phyloP scores from a whole-genome alignment of 129 eudicot genomes.

The Flaveria robusta region DNA sequence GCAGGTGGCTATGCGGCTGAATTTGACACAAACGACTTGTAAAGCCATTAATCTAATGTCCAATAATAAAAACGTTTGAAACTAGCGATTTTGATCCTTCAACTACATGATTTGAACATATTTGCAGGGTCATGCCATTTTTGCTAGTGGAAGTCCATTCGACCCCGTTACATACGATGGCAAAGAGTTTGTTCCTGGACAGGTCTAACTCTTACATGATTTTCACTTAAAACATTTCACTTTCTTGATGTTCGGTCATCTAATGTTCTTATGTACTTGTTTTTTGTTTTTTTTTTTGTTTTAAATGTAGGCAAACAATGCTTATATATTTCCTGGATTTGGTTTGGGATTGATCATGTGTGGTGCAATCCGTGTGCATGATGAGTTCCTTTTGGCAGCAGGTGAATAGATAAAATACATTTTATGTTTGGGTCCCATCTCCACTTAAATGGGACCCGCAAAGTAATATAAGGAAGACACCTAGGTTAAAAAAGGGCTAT shows the following conservation, averaged over 20 bases:
- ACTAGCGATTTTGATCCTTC: no score
- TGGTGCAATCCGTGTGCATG: conserved; percentile 84
- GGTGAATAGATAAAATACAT: conserved; percentile 52
- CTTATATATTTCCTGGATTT: conserved; percentile 94
- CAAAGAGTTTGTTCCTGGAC: conserved; percentile 71
- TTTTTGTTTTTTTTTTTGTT: neutral
- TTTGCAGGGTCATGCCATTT: conserved; percentile 84
- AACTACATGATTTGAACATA: neutral
- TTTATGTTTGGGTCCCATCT: neutral
- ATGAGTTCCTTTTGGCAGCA: conserved; percentile 89
- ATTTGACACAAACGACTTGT: no score
- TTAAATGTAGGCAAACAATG: conserved; percentile 79
- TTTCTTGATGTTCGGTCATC: neutral
- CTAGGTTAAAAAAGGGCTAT: no score
- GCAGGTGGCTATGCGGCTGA: no score
- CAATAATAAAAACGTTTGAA: no score
- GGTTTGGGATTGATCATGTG: conserved; percentile 96
- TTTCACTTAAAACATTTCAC: neutral
- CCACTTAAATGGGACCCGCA: neutral
- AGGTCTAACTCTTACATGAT: conserved; percentile 46
- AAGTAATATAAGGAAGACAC: neutral
- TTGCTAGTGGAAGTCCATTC: conserved; percentile 98
- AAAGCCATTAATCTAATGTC: no score
- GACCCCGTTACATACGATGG: conserved; percentile 74
- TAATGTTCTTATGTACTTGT: neutral